Evolutionary conservation across 805 yeast genomes (phyloP).

Genomic region (Candida incommunis): DNA sequence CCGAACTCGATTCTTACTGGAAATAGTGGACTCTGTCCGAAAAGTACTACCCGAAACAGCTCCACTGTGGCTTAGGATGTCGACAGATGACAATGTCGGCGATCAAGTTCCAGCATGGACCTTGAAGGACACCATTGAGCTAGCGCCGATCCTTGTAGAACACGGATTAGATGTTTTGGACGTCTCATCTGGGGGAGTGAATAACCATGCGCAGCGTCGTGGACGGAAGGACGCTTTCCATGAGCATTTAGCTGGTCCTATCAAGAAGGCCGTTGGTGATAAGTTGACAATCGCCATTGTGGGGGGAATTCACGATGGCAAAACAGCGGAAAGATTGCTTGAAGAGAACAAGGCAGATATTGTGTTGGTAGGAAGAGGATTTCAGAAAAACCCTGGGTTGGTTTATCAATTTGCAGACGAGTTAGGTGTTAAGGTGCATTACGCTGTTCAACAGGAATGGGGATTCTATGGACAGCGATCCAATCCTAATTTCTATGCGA

Average conservation of each 20-base stretch:
- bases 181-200: conserved; percentile 39
- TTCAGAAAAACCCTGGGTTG: conserved; percentile 34
- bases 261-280: conserved; percentile 32
- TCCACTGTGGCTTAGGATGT: neutral
- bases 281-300: conserved; percentile 29
- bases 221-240: conserved; percentile 21
- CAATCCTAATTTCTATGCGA: no score
- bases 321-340: conserved; percentile 25
- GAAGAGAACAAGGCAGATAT: conserved; percentile 29
- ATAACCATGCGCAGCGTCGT: conserved; percentile 10
- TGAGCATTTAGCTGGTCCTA: conserved; percentile 24
- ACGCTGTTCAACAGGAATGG: conserved; percentile 1
- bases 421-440: conserved; percentile 26
- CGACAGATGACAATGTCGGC: neutral
- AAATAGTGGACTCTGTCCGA: conserved; percentile 36
- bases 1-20: conserved; percentile 35
- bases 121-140: conserved; percentile 27
- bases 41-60: conserved; percentile 23
- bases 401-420: conserved; percentile 37
- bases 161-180: conserved; percentile 36
- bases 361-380: conserved; percentile 30
- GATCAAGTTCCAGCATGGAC: neutral
- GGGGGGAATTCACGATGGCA: conserved; percentile 27
- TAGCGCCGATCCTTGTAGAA: conserved; percentile 8
- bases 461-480: neutral